These are phyloP conservation scores for Austroboletus novae-zelandiae DNA, from an alignment of 1,284 basidiomycete genomes.

Conservation along the genomic window DNA sequence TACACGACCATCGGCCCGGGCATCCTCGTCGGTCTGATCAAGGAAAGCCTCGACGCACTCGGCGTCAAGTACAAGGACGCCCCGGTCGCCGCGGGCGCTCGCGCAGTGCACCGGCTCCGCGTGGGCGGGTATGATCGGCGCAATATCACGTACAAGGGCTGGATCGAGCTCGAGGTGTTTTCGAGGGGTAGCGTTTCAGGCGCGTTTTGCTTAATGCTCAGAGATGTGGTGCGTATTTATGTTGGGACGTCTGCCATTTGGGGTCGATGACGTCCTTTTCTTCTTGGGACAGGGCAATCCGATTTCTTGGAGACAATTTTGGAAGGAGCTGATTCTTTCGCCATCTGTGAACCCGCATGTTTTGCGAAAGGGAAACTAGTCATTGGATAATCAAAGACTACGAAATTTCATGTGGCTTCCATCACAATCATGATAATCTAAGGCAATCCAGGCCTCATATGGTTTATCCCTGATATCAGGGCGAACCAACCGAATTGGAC, in stretches of 20 bases:
- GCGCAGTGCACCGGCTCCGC: slow-evolving; percentile 42
- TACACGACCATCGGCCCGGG: slow-evolving; percentile 58
- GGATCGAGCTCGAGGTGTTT: slow-evolving; percentile 65
- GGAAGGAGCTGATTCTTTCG: slow-evolving; percentile 59
- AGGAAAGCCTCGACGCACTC: slow-evolving; percentile 46
- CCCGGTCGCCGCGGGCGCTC: slow-evolving; percentile 18
- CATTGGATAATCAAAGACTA: not conserved
- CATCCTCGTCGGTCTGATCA: slow-evolving; percentile 49
- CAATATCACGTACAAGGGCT: slow-evolving; percentile 64
- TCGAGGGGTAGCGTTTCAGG: slow-evolving; percentile 43
- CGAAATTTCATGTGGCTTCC: too few species aligned
- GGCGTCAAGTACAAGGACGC: slow-evolving; percentile 52
- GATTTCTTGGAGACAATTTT: slow-evolving; percentile 71
- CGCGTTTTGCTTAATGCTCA: slow-evolving; percentile 64
- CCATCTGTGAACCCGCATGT: slow-evolving; percentile 56
- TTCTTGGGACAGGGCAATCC: slow-evolving; percentile 55
- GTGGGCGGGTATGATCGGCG: slow-evolving; percentile 64
- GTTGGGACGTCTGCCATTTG: not conserved
- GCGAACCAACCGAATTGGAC: too few species aligned
- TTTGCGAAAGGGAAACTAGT: slow-evolving; percentile 27
- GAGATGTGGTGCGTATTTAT: slow-evolving; percentile 51
- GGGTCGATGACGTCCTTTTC: too few species aligned
- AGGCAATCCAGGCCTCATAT: too few species aligned
- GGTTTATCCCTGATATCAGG: too few species aligned
- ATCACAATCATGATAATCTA: too few species aligned